Conservation (phyloP, 176 grass and related monocot species). For the Zizania latifolia region DNA sequence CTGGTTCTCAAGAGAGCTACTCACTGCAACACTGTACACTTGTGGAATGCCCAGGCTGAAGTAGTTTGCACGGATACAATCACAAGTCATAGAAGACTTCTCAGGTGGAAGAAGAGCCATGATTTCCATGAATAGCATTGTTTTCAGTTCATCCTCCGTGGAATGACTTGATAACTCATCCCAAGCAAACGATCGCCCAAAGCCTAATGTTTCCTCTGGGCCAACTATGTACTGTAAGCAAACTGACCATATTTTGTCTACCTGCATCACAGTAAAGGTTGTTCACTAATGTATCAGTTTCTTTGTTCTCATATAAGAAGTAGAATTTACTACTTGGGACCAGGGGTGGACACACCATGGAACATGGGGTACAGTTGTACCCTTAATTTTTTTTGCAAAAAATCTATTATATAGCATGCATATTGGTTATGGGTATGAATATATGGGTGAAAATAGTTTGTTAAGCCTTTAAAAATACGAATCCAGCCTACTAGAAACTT, state of each 20-base stretch:
- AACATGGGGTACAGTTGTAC: no score
- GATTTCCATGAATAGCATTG: constrained; percentile 19
- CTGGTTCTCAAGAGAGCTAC: constrained; percentile 9
- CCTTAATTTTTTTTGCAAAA: no score
- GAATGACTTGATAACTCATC: neutral
- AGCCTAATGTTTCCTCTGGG: constrained; percentile 12
- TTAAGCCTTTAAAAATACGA: no score
- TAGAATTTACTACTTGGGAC: neutral
- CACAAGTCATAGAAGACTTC: neutral
- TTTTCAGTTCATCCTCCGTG: constrained; percentile 19
- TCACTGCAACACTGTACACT: neutral
- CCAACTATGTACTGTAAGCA: constrained; percentile 31
- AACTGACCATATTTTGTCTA: constrained; percentile 37
- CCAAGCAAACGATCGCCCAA: constrained; percentile 5
- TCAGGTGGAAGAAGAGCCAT: constrained; percentile 28
- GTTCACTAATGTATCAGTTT: neutral
- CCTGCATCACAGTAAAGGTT: constrained; percentile 29
- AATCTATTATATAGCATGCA: no score
- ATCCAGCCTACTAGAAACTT: no score
- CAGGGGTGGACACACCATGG: no score
- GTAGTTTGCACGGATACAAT: constrained; percentile 34
- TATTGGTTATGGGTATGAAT: no score
- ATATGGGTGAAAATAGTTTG: no score
- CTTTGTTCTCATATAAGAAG: neutral
- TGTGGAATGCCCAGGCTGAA: constrained; percentile 11